Evolutionary conservation across 768 basidiomycete genomes (phyloP), one percentile per base, ranked within the genome.

Genomic region (Hortiboletus flavorubellus): DNA sequence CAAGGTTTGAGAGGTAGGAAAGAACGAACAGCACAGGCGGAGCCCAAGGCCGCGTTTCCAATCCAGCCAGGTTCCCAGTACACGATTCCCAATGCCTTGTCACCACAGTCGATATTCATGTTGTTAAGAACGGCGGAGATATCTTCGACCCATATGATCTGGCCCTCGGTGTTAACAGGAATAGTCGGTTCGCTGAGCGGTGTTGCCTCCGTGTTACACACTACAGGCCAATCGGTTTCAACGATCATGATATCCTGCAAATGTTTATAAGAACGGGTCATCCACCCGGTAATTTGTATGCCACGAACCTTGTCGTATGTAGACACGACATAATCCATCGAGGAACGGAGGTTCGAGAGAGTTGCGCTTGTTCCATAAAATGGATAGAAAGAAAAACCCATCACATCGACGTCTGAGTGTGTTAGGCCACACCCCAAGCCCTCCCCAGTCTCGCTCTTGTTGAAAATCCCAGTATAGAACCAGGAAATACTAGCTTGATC

Each of bases 61-160:
- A 39, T 5, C 52, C 60, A 62, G 14, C 39, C 45, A 9, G 56
- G 52, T n/a, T 62, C 62, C 35, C 30, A 64, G 37, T 56, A 54
- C n/a, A 51, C 39, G 12, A 64, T 16, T 31, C 43, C 58, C 16
- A 64, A n/a, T 16, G 42, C 53, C 54, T 51, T 63, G 33, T 50
- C 37, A 40, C 39, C 34, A 42, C 34, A 33, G 0, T 34, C 5
- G 9, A 8, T 10, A 35, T 56, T 57, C 15, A 55, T 33, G 23
- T 23, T 15, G 30, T 16, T 14, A 18, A 63, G 54, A 26, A 53
- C 11, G 44, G 18, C n/a, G 8, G 5, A 26, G 8, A 56, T 51
- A 11, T 3, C n/a, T 10, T 49, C 8, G 12, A 16, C 35, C 62
- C 58, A 63, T 23, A 9, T 37, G 5, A 56, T 50, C 31, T 63